Evolutionary conservation across 345 rosid species (phyloP).

Genomic region (Corymbia maculata): DNA sequence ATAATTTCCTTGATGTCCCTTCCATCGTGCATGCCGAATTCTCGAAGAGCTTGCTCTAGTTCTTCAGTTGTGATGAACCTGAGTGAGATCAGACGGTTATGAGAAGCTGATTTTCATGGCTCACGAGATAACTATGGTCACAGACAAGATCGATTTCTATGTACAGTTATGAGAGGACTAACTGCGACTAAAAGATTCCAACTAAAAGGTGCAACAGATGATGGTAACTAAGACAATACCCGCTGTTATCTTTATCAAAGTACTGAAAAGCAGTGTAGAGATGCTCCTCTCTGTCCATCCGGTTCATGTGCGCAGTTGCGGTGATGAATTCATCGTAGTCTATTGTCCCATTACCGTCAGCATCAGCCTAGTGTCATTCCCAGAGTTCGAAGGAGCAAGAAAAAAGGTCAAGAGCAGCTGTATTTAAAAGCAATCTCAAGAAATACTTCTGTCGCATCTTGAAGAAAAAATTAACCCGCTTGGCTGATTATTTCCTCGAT

Average conservation of each 20-base stretch:
- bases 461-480: not conserved
- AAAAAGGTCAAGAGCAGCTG: not conserved
- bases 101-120: not conserved
- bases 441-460: not conserved
- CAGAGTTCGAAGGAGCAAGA: not conserved
- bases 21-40: slow-evolving; percentile 34
- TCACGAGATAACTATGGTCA: not conserved
- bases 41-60: slow-evolving; percentile 38
- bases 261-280: slow-evolving; percentile 47
- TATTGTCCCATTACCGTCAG: slow-evolving; percentile 40
- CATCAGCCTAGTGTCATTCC: slow-evolving; percentile 48
- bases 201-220: not conserved
- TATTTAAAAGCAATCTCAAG: not conserved
- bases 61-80: slow-evolving; percentile 42
- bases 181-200: not conserved
- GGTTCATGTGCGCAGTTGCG: slow-evolving; percentile 46
- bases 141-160: not conserved
- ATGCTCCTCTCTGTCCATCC: slow-evolving; percentile 48
- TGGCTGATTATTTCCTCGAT: not conserved
- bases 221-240: slow-evolving; percentile 6
- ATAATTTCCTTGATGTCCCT: slow-evolving; percentile 39
- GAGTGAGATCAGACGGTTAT: not conserved
- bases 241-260: slow-evolving; percentile 47
- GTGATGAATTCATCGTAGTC: slow-evolving; percentile 46
- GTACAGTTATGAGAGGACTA: not conserved